These are phyloP conservation scores for Penicillium sp. DNA, from an alignment of 2,329 filamentous ascomycete species.

Conservation along the genomic window DNA sequence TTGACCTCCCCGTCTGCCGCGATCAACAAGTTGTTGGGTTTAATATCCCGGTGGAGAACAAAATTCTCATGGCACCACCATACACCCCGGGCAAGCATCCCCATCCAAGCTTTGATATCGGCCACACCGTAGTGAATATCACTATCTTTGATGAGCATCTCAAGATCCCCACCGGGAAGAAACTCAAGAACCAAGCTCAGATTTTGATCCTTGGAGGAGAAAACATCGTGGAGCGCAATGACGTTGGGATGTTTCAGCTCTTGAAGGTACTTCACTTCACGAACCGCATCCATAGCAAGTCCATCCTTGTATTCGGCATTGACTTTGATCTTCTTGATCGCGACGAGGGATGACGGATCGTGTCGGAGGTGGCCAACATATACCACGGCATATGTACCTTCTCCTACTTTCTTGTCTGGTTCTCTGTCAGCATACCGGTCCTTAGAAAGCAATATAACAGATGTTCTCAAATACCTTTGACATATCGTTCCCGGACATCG, in stretches of 20 bases:
- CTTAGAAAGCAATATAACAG: background rate
- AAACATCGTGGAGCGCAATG: slow-evolving; percentile 87
- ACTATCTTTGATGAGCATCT: slow-evolving; percentile 87
- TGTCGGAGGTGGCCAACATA: slow-evolving; percentile 77
- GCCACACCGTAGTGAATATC: slow-evolving; percentile 78
- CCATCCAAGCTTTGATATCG: slow-evolving; percentile 98
- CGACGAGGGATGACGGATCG: slow-evolving; percentile 72
- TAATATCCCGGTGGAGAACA: slow-evolving; percentile 95
- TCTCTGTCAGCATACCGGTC: background rate
- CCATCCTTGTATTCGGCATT: slow-evolving; percentile 72
- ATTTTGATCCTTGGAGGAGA: slow-evolving; percentile 94
- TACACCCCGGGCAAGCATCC: slow-evolving; percentile 87
- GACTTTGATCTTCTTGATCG: slow-evolving; percentile 58
- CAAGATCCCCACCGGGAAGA: slow-evolving; percentile 87
- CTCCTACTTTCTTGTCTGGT: slow-evolving; percentile 81
- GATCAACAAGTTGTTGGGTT: slow-evolving; percentile 96
- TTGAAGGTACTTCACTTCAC: slow-evolving; percentile 92
- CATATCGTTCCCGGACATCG: slow-evolving; percentile 80
- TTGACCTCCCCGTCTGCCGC: slow-evolving; percentile 91
- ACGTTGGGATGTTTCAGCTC: slow-evolving; percentile 95
- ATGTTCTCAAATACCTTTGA: slow-evolving; percentile 62
- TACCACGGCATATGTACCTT: slow-evolving; percentile 95
- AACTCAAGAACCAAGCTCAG: slow-evolving; percentile 94
- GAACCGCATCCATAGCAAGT: slow-evolving; percentile 88
- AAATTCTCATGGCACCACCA: slow-evolving; percentile 98